Percentiles rank a stretch among this genome's conserved stretches.
Conservation (phyloP, 2,329 filamentous ascomycete species). For the Penicillium brasilianum region DNA sequence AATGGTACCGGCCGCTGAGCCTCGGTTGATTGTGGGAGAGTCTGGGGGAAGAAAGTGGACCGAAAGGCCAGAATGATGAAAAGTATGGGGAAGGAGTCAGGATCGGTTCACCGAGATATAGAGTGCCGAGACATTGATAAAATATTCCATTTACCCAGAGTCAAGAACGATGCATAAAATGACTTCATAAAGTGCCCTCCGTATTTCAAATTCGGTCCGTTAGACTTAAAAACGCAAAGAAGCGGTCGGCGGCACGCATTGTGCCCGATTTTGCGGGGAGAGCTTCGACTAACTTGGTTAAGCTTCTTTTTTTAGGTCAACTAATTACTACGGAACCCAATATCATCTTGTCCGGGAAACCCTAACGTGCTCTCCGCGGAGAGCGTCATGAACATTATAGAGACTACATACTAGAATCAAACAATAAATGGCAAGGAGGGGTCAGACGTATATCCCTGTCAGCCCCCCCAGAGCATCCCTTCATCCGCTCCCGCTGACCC, state of each 20-base stretch:
- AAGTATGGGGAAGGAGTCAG: neutral
- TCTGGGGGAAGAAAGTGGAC: slow-evolving; percentile 8
- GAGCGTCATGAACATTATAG: slow-evolving; percentile 1
- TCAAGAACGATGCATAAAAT: neutral
- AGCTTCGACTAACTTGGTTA: neutral
- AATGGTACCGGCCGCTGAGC: slow-evolving; percentile 6
- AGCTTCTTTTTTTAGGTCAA: no score
- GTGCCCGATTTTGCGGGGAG: neutral
- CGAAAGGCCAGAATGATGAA: neutral
- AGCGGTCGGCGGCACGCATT: neutral
- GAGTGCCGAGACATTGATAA: neutral
- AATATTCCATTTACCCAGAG: neutral
- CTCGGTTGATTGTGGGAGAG: slow-evolving; percentile 16
- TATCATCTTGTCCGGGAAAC: neutral
- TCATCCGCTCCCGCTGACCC: slow-evolving; percentile 8
- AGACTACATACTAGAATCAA: slow-evolving; percentile 1
- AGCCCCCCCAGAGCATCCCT: neutral
- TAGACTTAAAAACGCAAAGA: neutral
- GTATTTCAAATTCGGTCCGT: neutral
- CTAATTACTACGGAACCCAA: neutral
- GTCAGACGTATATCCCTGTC: neutral
- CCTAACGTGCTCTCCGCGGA: slow-evolving; percentile 7
- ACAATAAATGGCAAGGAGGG: neutral
- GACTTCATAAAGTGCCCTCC: neutral
- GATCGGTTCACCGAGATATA: neutral